Evolutionary conservation across 2,329 filamentous ascomycete genomes (phyloP).

Genomic region (Ceratocystis ficicola): DNA sequence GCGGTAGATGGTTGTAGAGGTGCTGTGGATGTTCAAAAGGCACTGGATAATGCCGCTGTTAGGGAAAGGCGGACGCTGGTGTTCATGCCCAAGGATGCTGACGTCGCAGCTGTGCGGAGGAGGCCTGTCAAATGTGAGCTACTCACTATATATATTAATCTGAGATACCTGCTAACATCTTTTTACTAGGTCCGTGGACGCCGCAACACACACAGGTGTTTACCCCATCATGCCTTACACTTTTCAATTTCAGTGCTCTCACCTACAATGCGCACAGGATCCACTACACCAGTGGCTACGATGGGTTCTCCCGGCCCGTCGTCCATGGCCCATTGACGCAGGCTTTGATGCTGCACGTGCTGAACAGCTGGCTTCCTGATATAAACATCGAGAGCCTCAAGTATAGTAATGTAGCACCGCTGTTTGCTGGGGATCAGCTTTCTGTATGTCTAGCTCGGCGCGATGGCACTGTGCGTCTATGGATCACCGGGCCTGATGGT

Average conservation of each 20-base stretch:
- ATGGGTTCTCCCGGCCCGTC: conserved; percentile 62
- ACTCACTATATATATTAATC: neutral
- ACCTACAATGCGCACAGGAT: conserved; percentile 89
- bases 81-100: conserved; percentile 36
- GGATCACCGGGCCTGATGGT: conserved; percentile 51
- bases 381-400: conserved; percentile 45
- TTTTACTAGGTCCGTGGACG: conserved; percentile 12
- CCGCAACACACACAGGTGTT: conserved; percentile 35
- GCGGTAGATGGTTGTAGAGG: conserved; percentile 24
- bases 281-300: conserved; percentile 62
- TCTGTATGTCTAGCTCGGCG: conserved; percentile 48
- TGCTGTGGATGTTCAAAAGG: conserved; percentile 19
- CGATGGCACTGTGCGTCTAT: conserved; percentile 39
- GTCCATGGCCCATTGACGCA: conserved; percentile 80
- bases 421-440: conserved; percentile 63
- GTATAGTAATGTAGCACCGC: conserved; percentile 70
- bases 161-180: neutral
- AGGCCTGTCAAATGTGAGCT: conserved; percentile 27
- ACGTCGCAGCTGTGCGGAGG: conserved; percentile 21
- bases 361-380: conserved; percentile 23
- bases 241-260: conserved; percentile 84
- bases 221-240: conserved; percentile 53
- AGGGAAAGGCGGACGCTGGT: conserved; percentile 41
- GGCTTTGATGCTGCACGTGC: conserved; percentile 53
- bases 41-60: conserved; percentile 27